phyloP scores from a whole-genome alignment of 108 stramenopile species.

The Cyclotella choctawhatcheeana region DNA sequence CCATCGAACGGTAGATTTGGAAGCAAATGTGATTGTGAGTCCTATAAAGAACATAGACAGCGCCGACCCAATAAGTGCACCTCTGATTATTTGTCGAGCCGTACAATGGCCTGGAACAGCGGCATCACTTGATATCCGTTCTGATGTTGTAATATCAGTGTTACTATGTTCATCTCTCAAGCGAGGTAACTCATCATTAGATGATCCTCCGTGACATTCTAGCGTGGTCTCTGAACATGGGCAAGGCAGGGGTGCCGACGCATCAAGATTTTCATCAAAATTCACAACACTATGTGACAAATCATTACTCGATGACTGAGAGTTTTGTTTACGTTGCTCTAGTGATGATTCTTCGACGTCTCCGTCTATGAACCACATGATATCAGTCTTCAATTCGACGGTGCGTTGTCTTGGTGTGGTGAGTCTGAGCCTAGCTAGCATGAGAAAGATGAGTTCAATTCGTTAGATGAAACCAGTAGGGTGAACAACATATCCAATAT shows the following conservation, averaged over 20 bases:
- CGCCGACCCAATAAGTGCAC: conserved; percentile 3
- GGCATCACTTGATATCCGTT: background rate
- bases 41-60: conserved; percentile 6
- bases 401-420: no score
- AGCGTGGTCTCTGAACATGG: conserved; percentile 19
- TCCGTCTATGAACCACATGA: conserved; percentile 24
- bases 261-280: background rate
- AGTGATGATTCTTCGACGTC: conserved; percentile 22
- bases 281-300: background rate
- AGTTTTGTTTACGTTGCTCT: background rate
- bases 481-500: no score
- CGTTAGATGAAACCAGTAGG: no score
- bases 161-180: background rate
- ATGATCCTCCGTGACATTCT: background rate
- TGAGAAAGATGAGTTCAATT: no score
- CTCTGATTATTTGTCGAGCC: conserved; percentile 9
- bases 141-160: background rate
- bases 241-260: conserved; percentile 17
- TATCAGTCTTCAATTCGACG: no score
- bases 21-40: background rate
- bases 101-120: background rate
- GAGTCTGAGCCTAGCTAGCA: no score
- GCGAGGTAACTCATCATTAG: background rate
- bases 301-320: background rate
- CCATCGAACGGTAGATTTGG: conserved; percentile 20